Conservation (phyloP, 106 monocot genomes). For the Dendrobium chrysotoxum region DNA sequence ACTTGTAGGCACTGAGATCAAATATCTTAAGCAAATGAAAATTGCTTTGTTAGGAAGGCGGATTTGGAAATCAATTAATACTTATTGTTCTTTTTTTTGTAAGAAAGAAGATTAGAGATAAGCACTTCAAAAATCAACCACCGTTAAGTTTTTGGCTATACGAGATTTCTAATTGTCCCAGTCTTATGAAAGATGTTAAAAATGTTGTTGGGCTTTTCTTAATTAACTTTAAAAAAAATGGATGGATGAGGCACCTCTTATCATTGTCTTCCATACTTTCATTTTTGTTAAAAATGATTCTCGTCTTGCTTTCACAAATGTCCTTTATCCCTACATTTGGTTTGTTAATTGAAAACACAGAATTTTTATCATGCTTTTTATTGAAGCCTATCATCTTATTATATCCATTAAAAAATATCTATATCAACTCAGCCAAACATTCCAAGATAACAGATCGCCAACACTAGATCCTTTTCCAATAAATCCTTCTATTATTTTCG, state of each 20-base stretch:
- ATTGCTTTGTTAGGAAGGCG: neutral
- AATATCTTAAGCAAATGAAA: neutral
- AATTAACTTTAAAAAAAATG: neutral
- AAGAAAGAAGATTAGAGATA: neutral
- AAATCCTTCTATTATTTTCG: no score
- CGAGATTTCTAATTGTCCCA: neutral
- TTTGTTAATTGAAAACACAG: no score
- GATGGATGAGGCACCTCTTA: neutral
- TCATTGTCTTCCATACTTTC: no score
- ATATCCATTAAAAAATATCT: no score
- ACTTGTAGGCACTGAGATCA: neutral
- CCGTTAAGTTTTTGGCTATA: neutral
- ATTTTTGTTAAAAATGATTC: no score
- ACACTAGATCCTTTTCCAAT: no score
- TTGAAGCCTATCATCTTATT: no score
- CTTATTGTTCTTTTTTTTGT: neutral
- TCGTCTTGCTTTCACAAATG: no score
- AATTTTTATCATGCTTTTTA: no score
- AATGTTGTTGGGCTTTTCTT: neutral
- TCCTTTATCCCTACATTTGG: no score
- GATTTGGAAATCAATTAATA: neutral
- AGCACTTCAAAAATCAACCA: neutral
- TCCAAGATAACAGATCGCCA: no score
- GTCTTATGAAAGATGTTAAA: neutral
- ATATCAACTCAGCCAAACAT: no score